Evolutionary conservation across 176 grass and related monocot genomes (phyloP).

Genomic region (Carex kokanica): DNA sequence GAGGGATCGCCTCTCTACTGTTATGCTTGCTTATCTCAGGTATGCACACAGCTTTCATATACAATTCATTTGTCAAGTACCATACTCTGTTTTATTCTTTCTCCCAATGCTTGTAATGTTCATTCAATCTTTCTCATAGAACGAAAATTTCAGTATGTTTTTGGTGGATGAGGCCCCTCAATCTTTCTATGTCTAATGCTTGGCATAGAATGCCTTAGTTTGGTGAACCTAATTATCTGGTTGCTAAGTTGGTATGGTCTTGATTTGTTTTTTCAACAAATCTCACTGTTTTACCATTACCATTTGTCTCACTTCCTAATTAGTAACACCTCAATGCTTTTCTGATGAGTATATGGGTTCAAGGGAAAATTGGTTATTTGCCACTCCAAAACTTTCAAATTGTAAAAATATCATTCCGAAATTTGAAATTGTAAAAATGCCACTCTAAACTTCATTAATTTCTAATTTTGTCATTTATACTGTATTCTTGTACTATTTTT

Average conservation of each 20-base stretch:
- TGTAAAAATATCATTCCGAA: too few species aligned
- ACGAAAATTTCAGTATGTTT: conserved; percentile 19
- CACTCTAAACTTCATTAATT: too few species aligned
- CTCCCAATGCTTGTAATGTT: neutral
- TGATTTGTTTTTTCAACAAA: neutral
- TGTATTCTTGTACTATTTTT: too few species aligned
- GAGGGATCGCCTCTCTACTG: conserved; percentile 26
- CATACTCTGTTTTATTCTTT: neutral
- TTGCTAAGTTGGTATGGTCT: neutral
- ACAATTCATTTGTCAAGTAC: neutral
- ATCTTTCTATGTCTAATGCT: neutral
- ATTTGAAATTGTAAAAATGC: too few species aligned
- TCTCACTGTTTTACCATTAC: neutral
- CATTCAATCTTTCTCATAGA: neutral
- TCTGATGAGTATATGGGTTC: neutral
- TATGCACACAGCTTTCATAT: neutral
- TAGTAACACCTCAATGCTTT: neutral
- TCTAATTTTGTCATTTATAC: too few species aligned
- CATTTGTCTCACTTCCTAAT: neutral
- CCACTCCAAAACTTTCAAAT: too few species aligned
- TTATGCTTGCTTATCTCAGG: conserved; percentile 45
- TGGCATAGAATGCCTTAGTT: neutral
- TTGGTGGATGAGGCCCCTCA: neutral
- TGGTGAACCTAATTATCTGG: neutral
- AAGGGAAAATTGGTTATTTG: too few species aligned